Percentiles rank a stretch among this genome's conserved stretches.
Evolutionary conservation across 2,329 filamentous ascomycete genomes (phyloP).

Genomic region (Emmonsiellopsis sp.): DNA sequence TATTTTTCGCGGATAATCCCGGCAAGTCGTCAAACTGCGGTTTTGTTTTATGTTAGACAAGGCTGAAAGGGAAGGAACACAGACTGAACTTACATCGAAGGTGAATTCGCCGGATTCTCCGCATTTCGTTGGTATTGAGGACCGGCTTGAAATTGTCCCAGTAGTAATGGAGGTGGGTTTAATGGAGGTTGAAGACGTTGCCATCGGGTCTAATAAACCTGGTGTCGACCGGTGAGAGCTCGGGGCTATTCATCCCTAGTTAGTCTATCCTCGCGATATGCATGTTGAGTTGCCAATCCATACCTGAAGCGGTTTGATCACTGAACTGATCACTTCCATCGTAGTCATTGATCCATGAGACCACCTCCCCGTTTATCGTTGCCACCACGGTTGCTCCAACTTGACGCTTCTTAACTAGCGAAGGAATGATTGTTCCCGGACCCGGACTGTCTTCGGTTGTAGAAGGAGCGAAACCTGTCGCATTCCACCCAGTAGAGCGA

Average conservation of each 20-base stretch:
- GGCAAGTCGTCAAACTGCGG: slow-evolving; percentile 21
- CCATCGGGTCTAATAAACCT: no score
- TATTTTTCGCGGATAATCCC: slow-evolving; percentile 12
- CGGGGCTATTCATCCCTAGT: no score
- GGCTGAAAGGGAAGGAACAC: background rate
- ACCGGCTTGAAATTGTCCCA: background rate
- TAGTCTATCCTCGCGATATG: no score
- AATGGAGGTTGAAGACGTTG: background rate
- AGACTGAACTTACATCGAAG: slow-evolving; percentile 9
- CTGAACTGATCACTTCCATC: background rate
- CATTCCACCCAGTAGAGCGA: slow-evolving; percentile 2
- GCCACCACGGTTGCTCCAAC: slow-evolving; percentile 4
- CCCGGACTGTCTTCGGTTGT: background rate
- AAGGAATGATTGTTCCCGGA: background rate
- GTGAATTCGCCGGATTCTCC: slow-evolving; percentile 11
- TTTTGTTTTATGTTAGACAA: background rate
- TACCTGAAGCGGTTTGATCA: no score
- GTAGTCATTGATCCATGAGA: slow-evolving; percentile 6
- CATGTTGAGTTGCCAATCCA: no score
- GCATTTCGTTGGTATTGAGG: slow-evolving; percentile 7
- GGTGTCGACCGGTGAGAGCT: no score
- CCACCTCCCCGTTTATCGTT: slow-evolving; percentile 4
- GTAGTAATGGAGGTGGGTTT: background rate
- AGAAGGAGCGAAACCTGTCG: background rate
- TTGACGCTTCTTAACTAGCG: background rate